Conservation (phyloP, 2,329 filamentous ascomycete genomes). For the Nemania sp. region DNA sequence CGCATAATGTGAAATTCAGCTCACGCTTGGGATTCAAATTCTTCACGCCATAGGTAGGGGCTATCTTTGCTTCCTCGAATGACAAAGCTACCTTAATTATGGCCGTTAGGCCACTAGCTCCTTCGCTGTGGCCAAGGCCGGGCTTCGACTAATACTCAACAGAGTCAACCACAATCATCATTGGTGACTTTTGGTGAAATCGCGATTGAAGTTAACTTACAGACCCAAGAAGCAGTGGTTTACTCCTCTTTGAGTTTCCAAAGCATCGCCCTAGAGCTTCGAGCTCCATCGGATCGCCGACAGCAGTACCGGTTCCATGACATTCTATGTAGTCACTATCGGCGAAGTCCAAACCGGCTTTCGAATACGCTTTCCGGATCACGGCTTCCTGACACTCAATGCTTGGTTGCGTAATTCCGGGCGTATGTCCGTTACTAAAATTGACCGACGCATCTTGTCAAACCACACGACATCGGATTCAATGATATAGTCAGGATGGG, state of each 20-base stretch:
- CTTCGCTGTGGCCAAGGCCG: constrained; percentile 41
- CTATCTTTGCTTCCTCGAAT: constrained; percentile 35
- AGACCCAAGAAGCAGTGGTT: constrained; percentile 1
- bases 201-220: not conserved
- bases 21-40: not conserved
- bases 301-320: constrained; percentile 4
- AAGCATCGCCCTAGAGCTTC: no score
- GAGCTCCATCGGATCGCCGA: constrained; percentile 8
- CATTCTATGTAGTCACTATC: constrained; percentile 5
- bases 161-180: no score
- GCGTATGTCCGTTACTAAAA: constrained; percentile 56
- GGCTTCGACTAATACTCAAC: constrained; percentile 34
- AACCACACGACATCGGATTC: no score
- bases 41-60: constrained; percentile 26
- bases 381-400: constrained; percentile 49
- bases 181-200: no score
- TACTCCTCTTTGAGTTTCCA: no score
- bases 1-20: no score
- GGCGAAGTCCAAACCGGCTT: constrained; percentile 45
- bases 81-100: constrained; percentile 38
- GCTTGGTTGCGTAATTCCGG: constrained; percentile 61
- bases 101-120: constrained; percentile 35
- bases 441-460: no score
- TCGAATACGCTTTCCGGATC: constrained; percentile 53
- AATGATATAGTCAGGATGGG: constrained; percentile 42